phyloP scores from a whole-genome alignment of 2,329 filamentous ascomycete species.

The Hysterium pulicare region DNA sequence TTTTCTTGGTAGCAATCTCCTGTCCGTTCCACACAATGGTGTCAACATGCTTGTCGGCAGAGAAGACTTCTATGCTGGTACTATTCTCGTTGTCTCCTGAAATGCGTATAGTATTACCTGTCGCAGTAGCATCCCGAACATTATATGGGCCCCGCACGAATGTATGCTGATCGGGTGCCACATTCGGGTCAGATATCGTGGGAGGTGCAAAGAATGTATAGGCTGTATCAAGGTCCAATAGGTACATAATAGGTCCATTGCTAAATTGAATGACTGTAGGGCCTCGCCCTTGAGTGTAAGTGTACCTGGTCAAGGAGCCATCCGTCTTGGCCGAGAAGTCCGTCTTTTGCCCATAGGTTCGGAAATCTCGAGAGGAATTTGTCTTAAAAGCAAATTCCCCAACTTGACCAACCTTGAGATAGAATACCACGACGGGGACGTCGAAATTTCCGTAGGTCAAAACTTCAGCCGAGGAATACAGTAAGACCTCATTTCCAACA shows the following conservation, averaged over 20 bases:
- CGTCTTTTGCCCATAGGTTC: slow-evolving; percentile 39
- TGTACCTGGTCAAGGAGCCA: slow-evolving; percentile 9
- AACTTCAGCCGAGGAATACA: slow-evolving; percentile 53
- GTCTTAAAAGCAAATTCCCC: slow-evolving; percentile 51
- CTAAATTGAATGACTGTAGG: slow-evolving; percentile 48
- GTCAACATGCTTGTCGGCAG: slow-evolving; percentile 23
- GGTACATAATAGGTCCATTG: slow-evolving; percentile 49
- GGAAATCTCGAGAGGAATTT: slow-evolving; percentile 20
- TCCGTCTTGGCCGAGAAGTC: slow-evolving; percentile 47
- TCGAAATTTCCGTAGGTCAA: slow-evolving; percentile 50
- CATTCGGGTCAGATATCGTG: slow-evolving; percentile 45
- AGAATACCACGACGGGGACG: slow-evolving; percentile 47
- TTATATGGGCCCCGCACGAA: slow-evolving; percentile 29
- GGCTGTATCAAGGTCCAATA: slow-evolving; percentile 53
- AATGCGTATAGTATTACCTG: slow-evolving; percentile 42
- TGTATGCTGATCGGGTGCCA: slow-evolving; percentile 44
- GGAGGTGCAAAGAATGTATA: slow-evolving; percentile 57
- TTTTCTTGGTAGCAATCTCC: slow-evolving; percentile 34
- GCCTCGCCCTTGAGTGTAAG: slow-evolving; percentile 48
- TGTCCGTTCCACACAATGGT: slow-evolving; percentile 49
- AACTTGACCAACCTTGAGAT: slow-evolving; percentile 47
- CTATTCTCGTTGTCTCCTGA: slow-evolving; percentile 47
- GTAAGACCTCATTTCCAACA: slow-evolving; percentile 46
- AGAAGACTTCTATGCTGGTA: slow-evolving; percentile 40
- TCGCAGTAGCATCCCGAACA: slow-evolving; percentile 40